phyloP scores from a whole-genome alignment of 2,329 filamentous ascomycete species.

The Colletotrichum endophyticum region DNA sequence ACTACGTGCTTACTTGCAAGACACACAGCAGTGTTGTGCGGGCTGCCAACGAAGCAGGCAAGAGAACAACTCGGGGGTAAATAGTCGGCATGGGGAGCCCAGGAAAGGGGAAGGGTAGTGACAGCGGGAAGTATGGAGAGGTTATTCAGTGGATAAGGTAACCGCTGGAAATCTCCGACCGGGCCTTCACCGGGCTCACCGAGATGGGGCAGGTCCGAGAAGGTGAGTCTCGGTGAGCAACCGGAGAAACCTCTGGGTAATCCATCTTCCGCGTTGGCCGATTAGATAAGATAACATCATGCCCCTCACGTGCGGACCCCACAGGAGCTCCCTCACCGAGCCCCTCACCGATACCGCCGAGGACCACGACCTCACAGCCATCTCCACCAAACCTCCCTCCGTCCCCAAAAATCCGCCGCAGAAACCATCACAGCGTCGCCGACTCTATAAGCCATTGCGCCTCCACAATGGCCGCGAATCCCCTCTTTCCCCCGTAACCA shows the following conservation, averaged over 20 bases:
- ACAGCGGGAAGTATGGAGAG: conserved; percentile 18
- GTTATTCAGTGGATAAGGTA: conserved; percentile 18
- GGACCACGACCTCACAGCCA: not conserved
- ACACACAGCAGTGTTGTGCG: not conserved
- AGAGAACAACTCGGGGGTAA: not conserved
- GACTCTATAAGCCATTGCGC: conserved; percentile 29
- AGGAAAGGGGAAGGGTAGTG: not conserved
- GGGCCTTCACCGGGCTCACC: not conserved
- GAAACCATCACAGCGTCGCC: conserved; percentile 48
- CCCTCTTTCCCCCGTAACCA: conserved; percentile 14
- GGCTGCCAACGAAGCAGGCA: not conserved
- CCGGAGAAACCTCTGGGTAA: not conserved
- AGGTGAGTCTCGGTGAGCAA: not conserved
- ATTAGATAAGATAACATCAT: not conserved
- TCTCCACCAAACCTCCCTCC: conserved; percentile 1
- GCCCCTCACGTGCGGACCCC: not conserved
- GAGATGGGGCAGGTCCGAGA: rapidly evolving
- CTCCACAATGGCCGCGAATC: conserved; percentile 34
- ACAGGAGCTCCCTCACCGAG: conserved; percentile 16
- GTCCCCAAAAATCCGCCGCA: conserved; percentile 53
- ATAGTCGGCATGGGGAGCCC: not conserved
- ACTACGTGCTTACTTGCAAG: not conserved
- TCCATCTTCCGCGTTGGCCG: not conserved
- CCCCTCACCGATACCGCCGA: conserved; percentile 18
- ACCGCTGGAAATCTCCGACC: not conserved